Conservation (phyloP, 345 rosid species). For the Cardamine resedifolia region DNA sequence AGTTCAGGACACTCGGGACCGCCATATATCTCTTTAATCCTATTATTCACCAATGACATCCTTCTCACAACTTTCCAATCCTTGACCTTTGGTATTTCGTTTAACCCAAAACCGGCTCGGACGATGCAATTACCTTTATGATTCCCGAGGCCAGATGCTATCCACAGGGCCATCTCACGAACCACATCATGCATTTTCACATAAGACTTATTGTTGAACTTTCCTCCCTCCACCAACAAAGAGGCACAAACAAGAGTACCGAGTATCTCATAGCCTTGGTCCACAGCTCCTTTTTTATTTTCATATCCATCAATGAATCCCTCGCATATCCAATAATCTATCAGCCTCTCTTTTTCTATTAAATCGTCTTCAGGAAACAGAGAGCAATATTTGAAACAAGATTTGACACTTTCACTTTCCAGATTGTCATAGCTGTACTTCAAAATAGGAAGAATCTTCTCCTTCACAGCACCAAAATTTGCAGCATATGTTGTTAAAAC, state of each 20-base stretch:
- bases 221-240: constrained; percentile 36
- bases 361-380: not conserved
- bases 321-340: constrained; percentile 17
- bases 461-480: constrained; percentile 9
- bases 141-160: constrained; percentile 10
- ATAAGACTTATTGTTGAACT: constrained; percentile 16
- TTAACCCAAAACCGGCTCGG: constrained; percentile 12
- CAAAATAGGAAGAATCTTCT: constrained; percentile 11
- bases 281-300: constrained; percentile 7
- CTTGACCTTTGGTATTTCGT: constrained; percentile 21
- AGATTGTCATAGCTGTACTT: constrained; percentile 19
- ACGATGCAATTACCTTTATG: not conserved
- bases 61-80: constrained; percentile 24
- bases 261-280: constrained; percentile 34
- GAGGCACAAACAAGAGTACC: constrained; percentile 22
- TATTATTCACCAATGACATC: constrained; percentile 34
- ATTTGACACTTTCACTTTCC: not conserved
- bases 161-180: constrained; percentile 46
- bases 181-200: constrained; percentile 48
- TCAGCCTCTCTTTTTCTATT: not conserved
- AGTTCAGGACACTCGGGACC: constrained; percentile 26
- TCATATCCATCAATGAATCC: constrained; percentile 7
- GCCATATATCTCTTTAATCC: constrained; percentile 26
- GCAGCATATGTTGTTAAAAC: constrained; percentile 9
- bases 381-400: constrained; percentile 5